A percentile compares a stretch with the other conserved stretches of the same genome.
Conservation (phyloP, 768 basidiomycete genomes). For the Psilocybe sp. region DNA sequence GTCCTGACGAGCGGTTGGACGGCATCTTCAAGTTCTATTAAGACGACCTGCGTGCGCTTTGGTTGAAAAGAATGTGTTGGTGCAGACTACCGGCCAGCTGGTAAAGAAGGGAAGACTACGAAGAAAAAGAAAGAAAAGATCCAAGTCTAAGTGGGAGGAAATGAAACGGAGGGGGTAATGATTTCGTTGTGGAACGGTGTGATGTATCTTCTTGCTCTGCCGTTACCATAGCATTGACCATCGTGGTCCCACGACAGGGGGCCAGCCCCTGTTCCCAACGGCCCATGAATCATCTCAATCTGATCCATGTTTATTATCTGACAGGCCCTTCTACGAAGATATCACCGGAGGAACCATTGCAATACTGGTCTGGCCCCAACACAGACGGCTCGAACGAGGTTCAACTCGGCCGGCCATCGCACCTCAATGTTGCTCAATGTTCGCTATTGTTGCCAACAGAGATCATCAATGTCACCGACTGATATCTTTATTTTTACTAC, state of each 20-base stretch:
- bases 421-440: too few relatives aligned
- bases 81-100: conserved; percentile 45
- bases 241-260: background rate
- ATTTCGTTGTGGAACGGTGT: conserved; percentile 9
- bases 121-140: conserved; percentile 18
- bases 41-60: conserved; percentile 43
- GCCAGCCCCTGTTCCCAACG: background rate
- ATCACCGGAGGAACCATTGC: too few relatives aligned
- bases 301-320: too few relatives aligned
- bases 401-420: too few relatives aligned
- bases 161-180: conserved; percentile 10
- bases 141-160: background rate
- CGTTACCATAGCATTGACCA: conserved; percentile 22
- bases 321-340: too few relatives aligned
- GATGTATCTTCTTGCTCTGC: background rate
- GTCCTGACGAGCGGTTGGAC: conserved; percentile 53
- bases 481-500: too few relatives aligned
- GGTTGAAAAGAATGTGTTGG: conserved; percentile 29
- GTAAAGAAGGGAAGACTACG: conserved; percentile 26
- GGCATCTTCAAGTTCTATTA: conserved; percentile 22
- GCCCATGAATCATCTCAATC: too few relatives aligned
- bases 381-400: too few relatives aligned
- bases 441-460: too few relatives aligned
- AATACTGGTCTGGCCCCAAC: too few relatives aligned
- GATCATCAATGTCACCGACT: too few relatives aligned